phyloP scores from a whole-genome alignment of 495 filamentous ascomycete genomes.

The Choiromyces venosus region DNA sequence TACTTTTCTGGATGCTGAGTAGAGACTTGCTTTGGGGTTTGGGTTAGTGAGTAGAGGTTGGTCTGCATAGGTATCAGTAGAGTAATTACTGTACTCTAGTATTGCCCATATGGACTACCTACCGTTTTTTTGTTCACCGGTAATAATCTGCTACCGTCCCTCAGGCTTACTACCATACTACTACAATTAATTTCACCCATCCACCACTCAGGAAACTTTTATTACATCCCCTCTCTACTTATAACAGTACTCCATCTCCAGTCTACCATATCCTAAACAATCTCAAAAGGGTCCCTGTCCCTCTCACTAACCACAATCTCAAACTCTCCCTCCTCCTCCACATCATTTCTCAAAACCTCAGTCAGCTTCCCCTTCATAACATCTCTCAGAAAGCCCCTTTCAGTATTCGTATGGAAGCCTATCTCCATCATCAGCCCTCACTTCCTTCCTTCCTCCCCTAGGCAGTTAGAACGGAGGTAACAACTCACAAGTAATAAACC shows the following conservation, averaged over 20 bases:
- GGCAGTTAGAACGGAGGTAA: neutral
- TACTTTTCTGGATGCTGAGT: no score
- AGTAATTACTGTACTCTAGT: no score
- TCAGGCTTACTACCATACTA: no score
- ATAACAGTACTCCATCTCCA: neutral
- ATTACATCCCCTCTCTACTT: neutral
- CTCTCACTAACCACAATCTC: conserved; percentile 67
- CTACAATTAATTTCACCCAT: neutral
- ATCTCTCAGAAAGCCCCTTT: conserved; percentile 68
- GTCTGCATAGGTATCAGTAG: no score
- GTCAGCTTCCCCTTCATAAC: conserved; percentile 64
- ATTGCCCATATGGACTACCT: no score
- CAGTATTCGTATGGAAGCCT: conserved; percentile 87
- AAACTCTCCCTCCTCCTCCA: conserved; percentile 46
- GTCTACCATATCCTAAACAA: conserved; percentile 47
- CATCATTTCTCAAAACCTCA: conserved; percentile 52
- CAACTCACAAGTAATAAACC: conserved; percentile 57
- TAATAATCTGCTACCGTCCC: no score
- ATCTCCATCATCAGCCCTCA: neutral
- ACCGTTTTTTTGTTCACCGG: no score
- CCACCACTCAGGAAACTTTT: neutral
- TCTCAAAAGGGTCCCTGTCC: conserved; percentile 74
- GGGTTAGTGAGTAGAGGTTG: no score
- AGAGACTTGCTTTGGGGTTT: no score
- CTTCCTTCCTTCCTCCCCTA: neutral